Evolutionary conservation across 331 rosid species (phyloP).

Genomic region (Arachis monticola): DNA sequence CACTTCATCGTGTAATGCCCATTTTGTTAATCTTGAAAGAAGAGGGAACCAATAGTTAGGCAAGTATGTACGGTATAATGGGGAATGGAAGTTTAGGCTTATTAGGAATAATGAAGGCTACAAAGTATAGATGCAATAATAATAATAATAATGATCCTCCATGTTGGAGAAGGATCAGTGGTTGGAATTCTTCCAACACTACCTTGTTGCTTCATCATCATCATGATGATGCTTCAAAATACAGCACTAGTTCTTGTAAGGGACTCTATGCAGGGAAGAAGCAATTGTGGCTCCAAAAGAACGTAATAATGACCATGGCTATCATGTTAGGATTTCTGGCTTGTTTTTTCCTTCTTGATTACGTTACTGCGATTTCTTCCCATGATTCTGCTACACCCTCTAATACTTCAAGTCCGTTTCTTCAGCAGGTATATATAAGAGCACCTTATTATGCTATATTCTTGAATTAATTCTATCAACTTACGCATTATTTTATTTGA

Average conservation of each 20-base stretch:
- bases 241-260: conserved; percentile 43
- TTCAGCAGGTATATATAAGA: conserved; percentile 5
- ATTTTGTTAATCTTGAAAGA: neutral
- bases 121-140: conserved; percentile 13
- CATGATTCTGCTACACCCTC: conserved; percentile 47
- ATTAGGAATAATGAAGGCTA: conserved; percentile 32
- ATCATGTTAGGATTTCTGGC: conserved; percentile 56
- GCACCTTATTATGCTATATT: neutral
- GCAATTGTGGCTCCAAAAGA: conserved; percentile 63
- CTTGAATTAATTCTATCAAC: conserved; percentile 2
- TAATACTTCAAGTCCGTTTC: conserved; percentile 41
- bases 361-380: conserved; percentile 51
- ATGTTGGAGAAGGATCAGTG: conserved; percentile 57
- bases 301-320: conserved; percentile 47
- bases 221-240: conserved; percentile 53
- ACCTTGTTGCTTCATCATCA: conserved; percentile 46
- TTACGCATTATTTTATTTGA: conserved; percentile 28
- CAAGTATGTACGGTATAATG: conserved; percentile 10
- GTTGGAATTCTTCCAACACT: conserved; percentile 53
- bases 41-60: neutral
- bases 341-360: conserved; percentile 66
- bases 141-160: conserved; percentile 41
- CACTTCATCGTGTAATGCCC: neutral
- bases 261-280: conserved; percentile 56
- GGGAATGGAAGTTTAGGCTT: conserved; percentile 8